These are phyloP conservation scores for Teunomyces gatunensis DNA, from an alignment of 805 yeast species.

Conservation along the genomic window DNA sequence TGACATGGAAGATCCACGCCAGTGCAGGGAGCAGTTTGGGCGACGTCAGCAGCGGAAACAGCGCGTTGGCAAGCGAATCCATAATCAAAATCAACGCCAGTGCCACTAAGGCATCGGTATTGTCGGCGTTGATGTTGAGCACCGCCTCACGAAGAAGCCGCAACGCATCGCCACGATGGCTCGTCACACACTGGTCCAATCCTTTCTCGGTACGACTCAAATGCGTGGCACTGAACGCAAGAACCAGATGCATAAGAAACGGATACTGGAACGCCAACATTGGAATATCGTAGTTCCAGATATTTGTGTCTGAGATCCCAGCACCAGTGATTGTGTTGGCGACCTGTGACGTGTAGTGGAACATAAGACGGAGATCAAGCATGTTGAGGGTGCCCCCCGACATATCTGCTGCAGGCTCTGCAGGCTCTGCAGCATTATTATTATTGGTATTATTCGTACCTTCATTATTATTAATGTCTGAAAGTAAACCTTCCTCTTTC, in stretches of 20 bases:
- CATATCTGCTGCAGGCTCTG: not conserved
- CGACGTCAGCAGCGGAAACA: constrained; percentile 49
- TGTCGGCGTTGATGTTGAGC: constrained; percentile 73
- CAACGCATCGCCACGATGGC: constrained; percentile 85
- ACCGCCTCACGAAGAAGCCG: constrained; percentile 82
- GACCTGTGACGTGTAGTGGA: constrained; percentile 82
- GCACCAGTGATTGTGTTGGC: constrained; percentile 87
- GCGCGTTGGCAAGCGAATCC: constrained; percentile 93
- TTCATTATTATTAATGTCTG: too few relatives aligned
- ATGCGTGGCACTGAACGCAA: constrained; percentile 93
- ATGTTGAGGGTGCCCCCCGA: constrained; percentile 44
- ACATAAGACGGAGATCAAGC: constrained; percentile 78
- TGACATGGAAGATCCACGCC: constrained; percentile 96
- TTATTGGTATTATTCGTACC: too few relatives aligned
- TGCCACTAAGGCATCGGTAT: constrained; percentile 91
- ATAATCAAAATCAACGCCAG: constrained; percentile 84
- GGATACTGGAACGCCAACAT: constrained; percentile 84
- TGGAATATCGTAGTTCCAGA: constrained; percentile 89
- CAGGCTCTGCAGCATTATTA: not conserved
- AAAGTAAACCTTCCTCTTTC: not conserved
- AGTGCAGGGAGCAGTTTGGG: constrained; percentile 76
- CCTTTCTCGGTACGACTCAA: constrained; percentile 73
- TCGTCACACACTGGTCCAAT: constrained; percentile 75
- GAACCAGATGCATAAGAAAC: constrained; percentile 85
- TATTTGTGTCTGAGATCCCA: constrained; percentile 79